A percentile compares a stretch with the other conserved stretches of the same genome.
These are phyloP conservation scores for Chlamydomonas incerta DNA, from an alignment of 139 green algal species.

Conservation along the genomic window DNA sequence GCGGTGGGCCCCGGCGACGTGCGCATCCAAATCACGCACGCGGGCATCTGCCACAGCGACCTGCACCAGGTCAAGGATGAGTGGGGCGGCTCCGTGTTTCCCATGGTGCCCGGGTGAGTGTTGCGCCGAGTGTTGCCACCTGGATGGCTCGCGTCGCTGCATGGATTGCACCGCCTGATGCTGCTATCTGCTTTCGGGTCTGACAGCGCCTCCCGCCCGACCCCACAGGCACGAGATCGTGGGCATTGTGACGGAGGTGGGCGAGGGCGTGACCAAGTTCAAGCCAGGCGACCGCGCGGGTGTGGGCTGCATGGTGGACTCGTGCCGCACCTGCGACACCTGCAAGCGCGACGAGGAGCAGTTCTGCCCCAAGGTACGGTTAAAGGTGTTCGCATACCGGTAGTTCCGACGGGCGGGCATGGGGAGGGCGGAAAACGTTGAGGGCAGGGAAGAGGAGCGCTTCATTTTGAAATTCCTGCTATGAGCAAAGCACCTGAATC, in stretches of 20 bases:
- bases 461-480: too few relatives aligned
- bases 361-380: slow-evolving; percentile 63
- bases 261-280: slow-evolving; percentile 66
- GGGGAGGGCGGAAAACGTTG: too few relatives aligned
- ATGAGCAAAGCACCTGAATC: too few relatives aligned
- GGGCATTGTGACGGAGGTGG: slow-evolving; percentile 84
- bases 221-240: slow-evolving; percentile 85
- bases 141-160: too few relatives aligned
- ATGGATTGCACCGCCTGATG: too few relatives aligned
- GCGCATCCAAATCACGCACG: slow-evolving; percentile 70
- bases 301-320: slow-evolving; percentile 84
- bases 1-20: slow-evolving; percentile 64
- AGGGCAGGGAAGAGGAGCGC: too few relatives aligned
- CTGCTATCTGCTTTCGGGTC: too few relatives aligned
- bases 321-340: slow-evolving; percentile 62
- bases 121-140: too few relatives aligned
- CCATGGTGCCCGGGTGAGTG: slow-evolving; percentile 76
- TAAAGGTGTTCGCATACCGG: too few relatives aligned
- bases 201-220: too few relatives aligned
- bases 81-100: slow-evolving; percentile 72
- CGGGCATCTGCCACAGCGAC: slow-evolving; percentile 88
- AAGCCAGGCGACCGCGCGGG: slow-evolving; percentile 81
- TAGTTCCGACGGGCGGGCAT: too few relatives aligned
- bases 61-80: slow-evolving; percentile 80
- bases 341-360: slow-evolving; percentile 57